Evolutionary conservation across 768 basidiomycete species (phyloP).

Genomic region (Leccinum variicolor): DNA sequence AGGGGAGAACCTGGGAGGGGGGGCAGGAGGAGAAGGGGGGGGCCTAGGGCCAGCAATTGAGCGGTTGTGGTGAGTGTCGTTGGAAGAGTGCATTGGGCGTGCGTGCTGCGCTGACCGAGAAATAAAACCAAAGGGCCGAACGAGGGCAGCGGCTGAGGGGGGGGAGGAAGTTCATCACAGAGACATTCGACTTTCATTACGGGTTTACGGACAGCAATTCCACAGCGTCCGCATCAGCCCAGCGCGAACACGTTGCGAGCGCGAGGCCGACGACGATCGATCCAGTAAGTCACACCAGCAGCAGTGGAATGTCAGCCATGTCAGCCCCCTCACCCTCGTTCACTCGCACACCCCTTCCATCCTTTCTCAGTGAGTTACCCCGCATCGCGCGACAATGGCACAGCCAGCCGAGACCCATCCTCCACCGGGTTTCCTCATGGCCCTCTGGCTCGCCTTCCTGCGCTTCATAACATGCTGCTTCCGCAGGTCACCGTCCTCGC

Average conservation of each 20-base stretch:
- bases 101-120: slow-evolving; percentile 8
- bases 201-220: background rate
- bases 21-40: slow-evolving; percentile 1
- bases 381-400: slow-evolving; percentile 1
- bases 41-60: background rate
- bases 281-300: background rate
- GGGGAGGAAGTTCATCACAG: background rate
- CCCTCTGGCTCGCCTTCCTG: slow-evolving; percentile 15
- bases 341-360: background rate
- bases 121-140: background rate
- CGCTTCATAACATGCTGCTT: slow-evolving; percentile 12
- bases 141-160: background rate
- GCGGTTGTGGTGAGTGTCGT: slow-evolving; percentile 17
- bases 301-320: background rate
- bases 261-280: slow-evolving; percentile 21
- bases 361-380: background rate
- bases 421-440: slow-evolving; percentile 7
- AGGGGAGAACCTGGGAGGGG: slow-evolving; percentile 3
- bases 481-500: slow-evolving; percentile 4
- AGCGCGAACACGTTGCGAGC: slow-evolving; percentile 7
- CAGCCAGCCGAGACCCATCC: background rate
- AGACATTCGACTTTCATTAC: background rate
- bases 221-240: background rate
- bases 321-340: slow-evolving; percentile 1
- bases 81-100: slow-evolving; percentile 17